Evolutionary conservation across 2,329 filamentous ascomycete species (phyloP).

Genomic region (Cytospora piceicola): DNA sequence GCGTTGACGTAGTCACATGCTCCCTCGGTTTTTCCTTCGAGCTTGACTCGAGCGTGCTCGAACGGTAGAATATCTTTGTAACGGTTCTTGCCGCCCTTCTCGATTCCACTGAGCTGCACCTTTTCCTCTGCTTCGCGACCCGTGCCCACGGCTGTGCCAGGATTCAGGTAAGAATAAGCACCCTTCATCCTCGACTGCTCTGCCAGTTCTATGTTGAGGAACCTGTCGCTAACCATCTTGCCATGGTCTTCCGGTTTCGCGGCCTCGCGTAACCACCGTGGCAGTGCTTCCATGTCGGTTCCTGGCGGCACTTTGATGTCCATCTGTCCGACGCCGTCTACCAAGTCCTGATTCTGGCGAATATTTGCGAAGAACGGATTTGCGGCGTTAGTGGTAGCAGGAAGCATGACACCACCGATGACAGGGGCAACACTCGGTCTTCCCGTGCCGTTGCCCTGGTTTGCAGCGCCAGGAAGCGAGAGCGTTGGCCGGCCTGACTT

Average conservation of each 20-base stretch:
- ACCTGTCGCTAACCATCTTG: slow-evolving; percentile 79
- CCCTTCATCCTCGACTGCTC: slow-evolving; percentile 94
- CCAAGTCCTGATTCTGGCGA: slow-evolving; percentile 92
- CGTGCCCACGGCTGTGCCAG: slow-evolving; percentile 41
- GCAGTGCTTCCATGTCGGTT: slow-evolving; percentile 59
- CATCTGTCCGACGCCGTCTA: slow-evolving; percentile 88
- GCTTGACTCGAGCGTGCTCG: slow-evolving; percentile 85
- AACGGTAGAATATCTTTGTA: slow-evolving; percentile 99
- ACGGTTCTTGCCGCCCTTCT: slow-evolving; percentile 92
- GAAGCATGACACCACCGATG: slow-evolving; percentile 87
- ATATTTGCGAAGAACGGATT: slow-evolving; percentile 98
- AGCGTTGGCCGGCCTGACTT: slow-evolving; percentile 48
- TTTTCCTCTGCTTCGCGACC: slow-evolving; percentile 34
- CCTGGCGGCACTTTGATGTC: slow-evolving; percentile 54
- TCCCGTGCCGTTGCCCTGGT: slow-evolving; percentile 47
- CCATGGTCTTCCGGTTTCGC: slow-evolving; percentile 72
- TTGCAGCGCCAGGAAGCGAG: slow-evolving; percentile 51
- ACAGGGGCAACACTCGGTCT: slow-evolving; percentile 66
- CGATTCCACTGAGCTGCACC: slow-evolving; percentile 85
- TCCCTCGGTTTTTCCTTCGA: slow-evolving; percentile 68
- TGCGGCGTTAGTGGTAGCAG: slow-evolving; percentile 65
- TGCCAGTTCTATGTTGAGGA: slow-evolving; percentile 78
- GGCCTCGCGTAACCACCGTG: slow-evolving; percentile 76
- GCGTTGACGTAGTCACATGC: slow-evolving; percentile 95
- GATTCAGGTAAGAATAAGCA: slow-evolving; percentile 60